Evolutionary conservation across 257 asterid genomes (phyloP).

Genomic region (Nicotiana benthamiana): DNA sequence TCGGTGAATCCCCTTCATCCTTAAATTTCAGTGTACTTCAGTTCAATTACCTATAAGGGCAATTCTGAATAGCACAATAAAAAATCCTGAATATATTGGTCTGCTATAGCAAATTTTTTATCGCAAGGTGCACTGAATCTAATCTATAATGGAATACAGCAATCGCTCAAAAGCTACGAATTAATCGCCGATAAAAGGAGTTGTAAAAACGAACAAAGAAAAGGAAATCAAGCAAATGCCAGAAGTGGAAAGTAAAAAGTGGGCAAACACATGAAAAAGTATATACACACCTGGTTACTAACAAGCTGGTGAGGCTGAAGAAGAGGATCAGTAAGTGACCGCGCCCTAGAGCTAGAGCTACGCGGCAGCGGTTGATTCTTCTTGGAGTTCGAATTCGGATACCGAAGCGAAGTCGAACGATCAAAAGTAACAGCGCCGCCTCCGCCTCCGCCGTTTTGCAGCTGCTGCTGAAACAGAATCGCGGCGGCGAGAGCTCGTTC

Average conservation of each 20-base stretch:
- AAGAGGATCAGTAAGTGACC: constrained; percentile 88
- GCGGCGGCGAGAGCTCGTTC: constrained; percentile 93
- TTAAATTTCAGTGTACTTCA: background rate
- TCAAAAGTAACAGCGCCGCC: constrained; percentile 45
- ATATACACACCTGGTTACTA: constrained; percentile 44
- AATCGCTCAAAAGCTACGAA: background rate
- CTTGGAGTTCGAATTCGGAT: constrained; percentile 44
- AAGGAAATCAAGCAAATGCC: background rate
- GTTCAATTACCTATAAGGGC: background rate
- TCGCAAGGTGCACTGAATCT: background rate
- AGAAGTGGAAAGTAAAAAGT: background rate
- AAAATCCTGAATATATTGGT: background rate
- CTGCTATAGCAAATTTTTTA: background rate
- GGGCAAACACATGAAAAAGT: background rate
- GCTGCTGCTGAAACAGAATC: constrained; percentile 79
- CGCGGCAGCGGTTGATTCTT: constrained; percentile 62
- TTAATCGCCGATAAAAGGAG: background rate
- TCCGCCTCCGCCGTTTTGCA: constrained; percentile 42
- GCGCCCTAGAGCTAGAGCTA: constrained; percentile 81
- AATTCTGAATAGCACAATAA: background rate
- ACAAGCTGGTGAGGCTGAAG: constrained; percentile 93
- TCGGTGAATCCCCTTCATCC: background rate
- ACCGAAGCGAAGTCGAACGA: constrained; percentile 82
- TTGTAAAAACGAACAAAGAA: background rate
- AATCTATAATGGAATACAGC: background rate